These are phyloP conservation scores for Ascochyta rabiei DNA, from an alignment of 2,329 filamentous ascomycete species.

Conservation along the genomic window DNA sequence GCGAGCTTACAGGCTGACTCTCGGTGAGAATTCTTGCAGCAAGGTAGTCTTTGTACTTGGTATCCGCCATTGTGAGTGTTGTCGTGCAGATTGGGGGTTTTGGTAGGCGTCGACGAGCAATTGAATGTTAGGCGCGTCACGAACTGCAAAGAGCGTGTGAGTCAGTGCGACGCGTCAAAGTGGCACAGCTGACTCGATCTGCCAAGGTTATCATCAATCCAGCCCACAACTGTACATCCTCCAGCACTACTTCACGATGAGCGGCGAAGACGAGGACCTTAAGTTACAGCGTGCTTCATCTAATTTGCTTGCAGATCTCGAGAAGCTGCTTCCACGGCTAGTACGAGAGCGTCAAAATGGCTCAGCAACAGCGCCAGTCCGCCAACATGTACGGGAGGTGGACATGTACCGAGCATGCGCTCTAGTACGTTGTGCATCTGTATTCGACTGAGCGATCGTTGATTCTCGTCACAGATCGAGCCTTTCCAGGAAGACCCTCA, in stretches of 20 bases:
- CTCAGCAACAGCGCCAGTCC: slow-evolving; percentile 33
- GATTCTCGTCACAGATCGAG: slow-evolving; percentile 62
- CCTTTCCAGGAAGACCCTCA: slow-evolving; percentile 96
- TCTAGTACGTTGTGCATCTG: slow-evolving; percentile 28
- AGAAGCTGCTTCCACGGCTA: slow-evolving; percentile 42
- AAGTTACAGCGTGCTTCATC: slow-evolving; percentile 53
- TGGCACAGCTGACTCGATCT: slow-evolving; percentile 34
- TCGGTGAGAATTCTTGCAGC: slow-evolving; percentile 79
- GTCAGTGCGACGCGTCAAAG: slow-evolving; percentile 40
- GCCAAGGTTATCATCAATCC: slow-evolving; percentile 16
- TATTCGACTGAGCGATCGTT: not conserved
- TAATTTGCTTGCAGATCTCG: slow-evolving; percentile 38
- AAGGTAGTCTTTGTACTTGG: slow-evolving; percentile 72
- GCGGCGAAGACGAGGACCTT: slow-evolving; percentile 54
- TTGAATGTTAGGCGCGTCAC: slow-evolving; percentile 8
- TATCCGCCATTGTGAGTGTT: slow-evolving; percentile 54
- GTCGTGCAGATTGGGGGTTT: not conserved
- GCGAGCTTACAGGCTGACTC: slow-evolving; percentile 66
- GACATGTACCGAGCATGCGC: slow-evolving; percentile 50
- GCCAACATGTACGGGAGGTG: slow-evolving; percentile 45
- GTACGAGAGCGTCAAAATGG: slow-evolving; percentile 44
- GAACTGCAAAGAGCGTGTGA: slow-evolving; percentile 21
- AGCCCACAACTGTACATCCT: slow-evolving; percentile 4
- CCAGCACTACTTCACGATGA: slow-evolving; percentile 35
- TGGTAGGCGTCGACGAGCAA: not conserved